Conservation (phyloP, 495 filamentous ascomycete species). For the Amphirosellinia nigrospora region DNA sequence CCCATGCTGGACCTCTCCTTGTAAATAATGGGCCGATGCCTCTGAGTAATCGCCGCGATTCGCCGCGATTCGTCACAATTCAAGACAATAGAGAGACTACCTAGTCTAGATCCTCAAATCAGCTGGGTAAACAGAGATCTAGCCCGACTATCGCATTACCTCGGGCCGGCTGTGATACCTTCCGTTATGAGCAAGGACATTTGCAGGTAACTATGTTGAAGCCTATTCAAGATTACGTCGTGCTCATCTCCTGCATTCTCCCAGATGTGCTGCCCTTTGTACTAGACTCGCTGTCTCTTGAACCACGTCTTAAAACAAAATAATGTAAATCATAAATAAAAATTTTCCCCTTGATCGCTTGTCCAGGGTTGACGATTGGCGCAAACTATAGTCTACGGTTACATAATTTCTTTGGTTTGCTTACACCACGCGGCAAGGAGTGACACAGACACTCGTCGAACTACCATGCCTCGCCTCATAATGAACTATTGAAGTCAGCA, state of each 20-base stretch:
- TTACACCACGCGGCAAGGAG: slow-evolving; percentile 4
- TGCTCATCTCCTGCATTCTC: neutral
- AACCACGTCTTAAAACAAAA: neutral
- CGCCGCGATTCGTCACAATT: neutral
- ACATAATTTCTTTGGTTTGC: neutral
- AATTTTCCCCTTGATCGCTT: neutral
- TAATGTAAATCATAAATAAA: neutral
- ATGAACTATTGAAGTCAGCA: neutral
- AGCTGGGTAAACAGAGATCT: neutral
- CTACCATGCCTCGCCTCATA: neutral
- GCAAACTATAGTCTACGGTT: neutral
- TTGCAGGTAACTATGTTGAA: neutral
- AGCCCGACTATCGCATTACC: neutral
- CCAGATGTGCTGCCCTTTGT: neutral
- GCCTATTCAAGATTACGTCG: neutral
- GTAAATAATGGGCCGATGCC: neutral
- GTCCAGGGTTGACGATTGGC: neutral
- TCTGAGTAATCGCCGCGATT: neutral
- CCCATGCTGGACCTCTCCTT: neutral
- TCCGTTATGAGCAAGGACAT: neutral
- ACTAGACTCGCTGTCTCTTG: neutral
- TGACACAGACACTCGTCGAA: neutral
- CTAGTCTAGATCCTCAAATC: neutral
- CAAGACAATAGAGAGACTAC: neutral
- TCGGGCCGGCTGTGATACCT: neutral